phyloP scores from a whole-genome alignment of 2,329 filamentous ascomycete genomes.

The Fusarium tricinctum region DNA sequence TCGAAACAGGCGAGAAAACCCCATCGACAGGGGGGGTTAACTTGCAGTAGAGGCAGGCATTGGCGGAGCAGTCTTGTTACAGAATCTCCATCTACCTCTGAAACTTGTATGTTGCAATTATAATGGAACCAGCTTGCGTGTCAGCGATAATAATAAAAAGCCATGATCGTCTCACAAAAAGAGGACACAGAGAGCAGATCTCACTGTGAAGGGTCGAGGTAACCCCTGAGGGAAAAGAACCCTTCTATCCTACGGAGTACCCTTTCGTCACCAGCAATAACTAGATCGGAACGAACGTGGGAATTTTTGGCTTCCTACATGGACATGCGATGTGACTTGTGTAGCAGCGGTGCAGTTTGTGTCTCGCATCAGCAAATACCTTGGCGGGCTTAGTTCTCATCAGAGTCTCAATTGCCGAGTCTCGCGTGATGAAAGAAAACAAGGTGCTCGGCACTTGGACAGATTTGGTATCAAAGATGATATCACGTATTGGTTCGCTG shows the following conservation, averaged over 20 bases:
- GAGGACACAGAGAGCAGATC: constrained; percentile 7
- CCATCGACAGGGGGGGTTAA: constrained; percentile 24
- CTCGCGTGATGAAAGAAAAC: neutral
- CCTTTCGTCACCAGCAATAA: constrained; percentile 13
- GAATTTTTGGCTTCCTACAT: constrained; percentile 25
- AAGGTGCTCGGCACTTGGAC: constrained; percentile 7
- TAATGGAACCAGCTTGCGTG: constrained; percentile 41
- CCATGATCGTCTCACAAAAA: constrained; percentile 10
- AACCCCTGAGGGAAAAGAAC: constrained; percentile 25
- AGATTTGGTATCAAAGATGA: neutral
- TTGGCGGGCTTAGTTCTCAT: neutral
- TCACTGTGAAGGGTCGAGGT: constrained; percentile 20
- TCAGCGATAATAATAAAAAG: constrained; percentile 20
- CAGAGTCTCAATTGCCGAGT: constrained; percentile 23
- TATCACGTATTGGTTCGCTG: neutral
- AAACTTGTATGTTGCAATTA: constrained; percentile 28
- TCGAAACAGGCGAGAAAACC: constrained; percentile 26
- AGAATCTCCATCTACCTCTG: constrained; percentile 18
- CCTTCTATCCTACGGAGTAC: neutral
- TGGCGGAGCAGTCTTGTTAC: constrained; percentile 34
- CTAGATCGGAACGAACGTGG: neutral
- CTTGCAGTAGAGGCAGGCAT: constrained; percentile 15
- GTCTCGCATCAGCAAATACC: constrained; percentile 29
- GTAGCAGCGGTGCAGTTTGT: constrained; percentile 23
- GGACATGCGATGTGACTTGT: constrained; percentile 18